These are phyloP conservation scores for Taphrina populina DNA, from an alignment of 1,139 yeast species.

Conservation along the genomic window DNA sequence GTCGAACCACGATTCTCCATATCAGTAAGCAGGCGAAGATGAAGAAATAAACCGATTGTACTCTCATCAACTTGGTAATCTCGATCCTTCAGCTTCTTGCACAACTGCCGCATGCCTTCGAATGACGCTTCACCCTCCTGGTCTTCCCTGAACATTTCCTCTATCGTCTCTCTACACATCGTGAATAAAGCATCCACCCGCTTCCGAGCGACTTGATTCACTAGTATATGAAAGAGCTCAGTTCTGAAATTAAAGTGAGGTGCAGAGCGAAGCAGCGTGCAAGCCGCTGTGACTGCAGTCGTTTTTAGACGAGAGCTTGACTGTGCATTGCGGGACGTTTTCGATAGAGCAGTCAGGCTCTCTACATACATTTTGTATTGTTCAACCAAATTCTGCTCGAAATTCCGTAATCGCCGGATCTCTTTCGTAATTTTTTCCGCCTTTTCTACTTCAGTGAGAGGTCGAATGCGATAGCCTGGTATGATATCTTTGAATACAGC, in stretches of 20 bases:
- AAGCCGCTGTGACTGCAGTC: slow-evolving; percentile 70
- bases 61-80: slow-evolving; percentile 81
- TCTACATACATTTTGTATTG: slow-evolving; percentile 72
- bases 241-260: slow-evolving; percentile 77
- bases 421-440: slow-evolving; percentile 78
- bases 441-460: slow-evolving; percentile 74
- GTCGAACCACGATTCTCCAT: slow-evolving; percentile 61
- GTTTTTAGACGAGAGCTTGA: slow-evolving; percentile 54
- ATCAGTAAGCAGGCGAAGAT: slow-evolving; percentile 73
- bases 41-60: slow-evolving; percentile 69
- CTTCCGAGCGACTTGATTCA: slow-evolving; percentile 63
- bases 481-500: slow-evolving; percentile 82
- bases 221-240: slow-evolving; percentile 65
- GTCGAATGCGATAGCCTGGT: slow-evolving; percentile 78
- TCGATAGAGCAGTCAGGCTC: slow-evolving; percentile 45
- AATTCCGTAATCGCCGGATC: slow-evolving; percentile 68
- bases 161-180: slow-evolving; percentile 64
- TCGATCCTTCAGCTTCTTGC: slow-evolving; percentile 70
- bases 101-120: slow-evolving; percentile 65
- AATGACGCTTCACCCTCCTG: slow-evolving; percentile 77
- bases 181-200: slow-evolving; percentile 51
- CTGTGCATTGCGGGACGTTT: slow-evolving; percentile 41
- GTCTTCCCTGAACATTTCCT: slow-evolving; percentile 63
- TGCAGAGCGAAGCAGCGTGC: slow-evolving; percentile 67
- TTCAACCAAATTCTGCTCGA: slow-evolving; percentile 72